phyloP scores from a whole-genome alignment of 495 filamentous ascomycete genomes.

The Friedmanniomyces endolithicus region DNA sequence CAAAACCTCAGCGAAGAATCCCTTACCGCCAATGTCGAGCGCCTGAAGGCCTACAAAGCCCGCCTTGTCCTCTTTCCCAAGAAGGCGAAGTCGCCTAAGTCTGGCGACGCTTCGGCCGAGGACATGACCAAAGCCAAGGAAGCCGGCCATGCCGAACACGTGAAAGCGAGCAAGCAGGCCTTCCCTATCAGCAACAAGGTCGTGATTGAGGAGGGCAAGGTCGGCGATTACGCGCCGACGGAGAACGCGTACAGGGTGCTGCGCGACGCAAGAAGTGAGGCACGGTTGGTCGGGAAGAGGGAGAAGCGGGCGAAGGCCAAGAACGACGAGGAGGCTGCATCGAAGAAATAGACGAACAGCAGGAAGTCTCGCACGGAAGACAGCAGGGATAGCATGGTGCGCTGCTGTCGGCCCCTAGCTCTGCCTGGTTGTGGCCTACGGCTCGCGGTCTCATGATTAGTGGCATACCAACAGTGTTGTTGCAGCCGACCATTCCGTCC shows the following conservation, averaged over 20 bases:
- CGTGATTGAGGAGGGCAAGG: conserved; percentile 64
- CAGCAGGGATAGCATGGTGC: no score
- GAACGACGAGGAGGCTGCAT: conserved; percentile 74
- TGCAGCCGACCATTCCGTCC: no score
- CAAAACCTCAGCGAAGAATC: conserved; percentile 91
- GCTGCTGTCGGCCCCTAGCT: no score
- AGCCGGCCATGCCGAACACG: conserved; percentile 39
- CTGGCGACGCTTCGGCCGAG: conserved; percentile 73
- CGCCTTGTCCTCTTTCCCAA: conserved; percentile 96
- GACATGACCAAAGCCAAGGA: conserved; percentile 69
- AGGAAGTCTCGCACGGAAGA: no score
- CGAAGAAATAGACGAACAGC: conserved; percentile 61
- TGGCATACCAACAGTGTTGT: no score
- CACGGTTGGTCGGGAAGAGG: conserved; percentile 64
- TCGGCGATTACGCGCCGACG: conserved; percentile 59
- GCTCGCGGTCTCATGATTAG: no score
- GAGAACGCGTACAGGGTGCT: conserved; percentile 77
- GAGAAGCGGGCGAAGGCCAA: conserved; percentile 91
- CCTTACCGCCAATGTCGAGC: conserved; percentile 83
- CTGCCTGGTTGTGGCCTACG: no score
- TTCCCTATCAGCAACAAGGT: conserved; percentile 61
- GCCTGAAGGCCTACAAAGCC: conserved; percentile 88
- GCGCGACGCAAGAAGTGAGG: conserved; percentile 74
- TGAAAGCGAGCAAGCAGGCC: conserved; percentile 26
- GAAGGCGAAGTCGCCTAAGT: conserved; percentile 83